These are phyloP conservation scores for Fragilariopsis cylindrus DNA, from an alignment of 108 stramenopile species.

Conservation along the genomic window DNA sequence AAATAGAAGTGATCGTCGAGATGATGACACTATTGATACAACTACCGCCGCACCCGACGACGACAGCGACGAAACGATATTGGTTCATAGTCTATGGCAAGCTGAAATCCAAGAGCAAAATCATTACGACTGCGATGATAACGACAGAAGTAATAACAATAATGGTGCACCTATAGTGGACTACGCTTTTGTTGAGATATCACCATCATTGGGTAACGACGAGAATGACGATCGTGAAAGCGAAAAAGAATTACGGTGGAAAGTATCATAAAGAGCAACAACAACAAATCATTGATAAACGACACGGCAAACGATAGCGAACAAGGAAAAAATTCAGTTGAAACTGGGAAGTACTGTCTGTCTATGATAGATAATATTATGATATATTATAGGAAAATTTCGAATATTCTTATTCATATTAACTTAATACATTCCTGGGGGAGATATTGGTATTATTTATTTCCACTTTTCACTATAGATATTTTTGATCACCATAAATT, in stretches of 20 bases:
- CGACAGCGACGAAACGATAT: not conserved
- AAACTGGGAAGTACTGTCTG: not conserved
- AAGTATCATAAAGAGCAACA: not conserved
- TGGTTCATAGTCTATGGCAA: slow-evolving; percentile 11
- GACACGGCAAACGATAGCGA: not conserved
- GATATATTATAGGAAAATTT: not conserved
- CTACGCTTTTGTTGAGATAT: slow-evolving; percentile 14
- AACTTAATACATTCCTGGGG: not conserved
- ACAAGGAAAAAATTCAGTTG: not conserved
- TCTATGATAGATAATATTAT: not conserved
- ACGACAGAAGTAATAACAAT: not conserved
- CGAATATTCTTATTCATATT: no score
- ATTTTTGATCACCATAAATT: not conserved
- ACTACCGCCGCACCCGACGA: not conserved
- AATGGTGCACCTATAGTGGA: slow-evolving; percentile 1
- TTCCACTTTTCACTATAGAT: not conserved
- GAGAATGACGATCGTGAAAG: no score
- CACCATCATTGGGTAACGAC: not conserved
- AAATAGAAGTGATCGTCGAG: not conserved
- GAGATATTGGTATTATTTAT: not conserved
- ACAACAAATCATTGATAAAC: not conserved
- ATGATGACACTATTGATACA: no score
- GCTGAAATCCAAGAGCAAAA: not conserved
- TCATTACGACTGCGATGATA: not conserved
- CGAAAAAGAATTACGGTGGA: slow-evolving; percentile 8